Conservation (phyloP, 768 basidiomycete species). For the Kwoniella heveanensis region DNA sequence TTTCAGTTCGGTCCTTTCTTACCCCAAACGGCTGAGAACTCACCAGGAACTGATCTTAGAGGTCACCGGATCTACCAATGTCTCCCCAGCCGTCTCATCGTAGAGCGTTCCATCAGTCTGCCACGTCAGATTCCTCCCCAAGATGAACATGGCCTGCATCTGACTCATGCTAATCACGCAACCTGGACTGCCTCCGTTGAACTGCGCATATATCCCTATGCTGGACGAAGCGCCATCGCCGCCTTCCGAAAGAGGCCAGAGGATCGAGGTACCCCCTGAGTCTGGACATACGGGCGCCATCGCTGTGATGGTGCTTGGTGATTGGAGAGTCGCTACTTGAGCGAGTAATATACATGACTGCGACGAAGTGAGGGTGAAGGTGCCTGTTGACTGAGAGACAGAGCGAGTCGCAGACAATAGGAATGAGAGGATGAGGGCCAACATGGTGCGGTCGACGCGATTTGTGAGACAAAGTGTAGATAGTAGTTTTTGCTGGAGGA, state of each 20-base stretch:
- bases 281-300: conserved; percentile 34
- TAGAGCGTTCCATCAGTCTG: conserved; percentile 24
- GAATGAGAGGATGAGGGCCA: background rate
- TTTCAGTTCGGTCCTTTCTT: too few species aligned
- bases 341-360: conserved; percentile 40
- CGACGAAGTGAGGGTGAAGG: conserved; percentile 17
- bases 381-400: conserved; percentile 26
- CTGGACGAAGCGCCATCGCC: conserved; percentile 35
- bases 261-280: conserved; percentile 9
- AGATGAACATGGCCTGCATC: conserved; percentile 41
- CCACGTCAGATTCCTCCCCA: conserved; percentile 42
- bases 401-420: conserved; percentile 1
- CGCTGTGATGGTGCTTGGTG: conserved; percentile 27
- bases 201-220: conserved; percentile 35
- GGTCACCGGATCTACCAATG: conserved; percentile 24
- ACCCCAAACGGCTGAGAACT: conserved; percentile 18
- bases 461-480: too few species aligned
- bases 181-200: conserved; percentile 21
- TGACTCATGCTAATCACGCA: conserved; percentile 39
- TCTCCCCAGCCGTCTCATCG: conserved; percentile 31
- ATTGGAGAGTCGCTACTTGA: conserved; percentile 27
- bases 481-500: too few species aligned
- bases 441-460: background rate
- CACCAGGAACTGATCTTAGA: conserved; percentile 32
- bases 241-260: conserved; percentile 33